Conservation (phyloP, 306 rosid species). For the Vachellia pachyceras region DNA sequence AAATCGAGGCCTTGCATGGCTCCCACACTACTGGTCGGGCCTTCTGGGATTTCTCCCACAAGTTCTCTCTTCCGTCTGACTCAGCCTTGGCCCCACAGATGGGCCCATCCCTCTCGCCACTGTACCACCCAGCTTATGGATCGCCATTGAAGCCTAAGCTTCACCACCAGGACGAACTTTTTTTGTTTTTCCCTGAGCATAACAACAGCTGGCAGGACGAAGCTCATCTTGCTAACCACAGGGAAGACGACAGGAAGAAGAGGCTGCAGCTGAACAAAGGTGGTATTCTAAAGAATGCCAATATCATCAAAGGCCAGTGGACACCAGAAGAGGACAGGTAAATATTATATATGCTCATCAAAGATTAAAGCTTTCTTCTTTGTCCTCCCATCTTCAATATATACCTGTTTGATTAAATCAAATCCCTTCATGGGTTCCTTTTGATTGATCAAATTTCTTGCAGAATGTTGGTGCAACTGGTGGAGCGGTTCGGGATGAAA, state of each 20-base stretch:
- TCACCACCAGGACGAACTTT: background rate
- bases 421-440: constrained; percentile 3
- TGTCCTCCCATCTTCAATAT: background rate
- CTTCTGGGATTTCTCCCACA: constrained; percentile 33
- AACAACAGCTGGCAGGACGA: background rate
- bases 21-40: no score
- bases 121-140: constrained; percentile 29
- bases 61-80: background rate
- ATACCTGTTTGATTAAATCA: background rate
- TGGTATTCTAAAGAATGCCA: background rate
- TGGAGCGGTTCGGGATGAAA: constrained; percentile 50
- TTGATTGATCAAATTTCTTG: no score
- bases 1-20: constrained; percentile 45
- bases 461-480: constrained; percentile 58
- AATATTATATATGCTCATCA: no score
- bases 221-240: background rate
- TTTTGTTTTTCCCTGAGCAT: constrained; percentile 12
- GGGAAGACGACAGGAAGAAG: background rate
- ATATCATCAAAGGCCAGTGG: constrained; percentile 75
- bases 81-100: background rate
- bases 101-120: no score
- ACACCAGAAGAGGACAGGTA: constrained; percentile 67
- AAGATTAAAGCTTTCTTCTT: no score
- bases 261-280: constrained; percentile 18
- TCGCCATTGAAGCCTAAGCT: background rate